phyloP scores from a whole-genome alignment of 768 basidiomycete species.

The Phylloporus arenicola region DNA sequence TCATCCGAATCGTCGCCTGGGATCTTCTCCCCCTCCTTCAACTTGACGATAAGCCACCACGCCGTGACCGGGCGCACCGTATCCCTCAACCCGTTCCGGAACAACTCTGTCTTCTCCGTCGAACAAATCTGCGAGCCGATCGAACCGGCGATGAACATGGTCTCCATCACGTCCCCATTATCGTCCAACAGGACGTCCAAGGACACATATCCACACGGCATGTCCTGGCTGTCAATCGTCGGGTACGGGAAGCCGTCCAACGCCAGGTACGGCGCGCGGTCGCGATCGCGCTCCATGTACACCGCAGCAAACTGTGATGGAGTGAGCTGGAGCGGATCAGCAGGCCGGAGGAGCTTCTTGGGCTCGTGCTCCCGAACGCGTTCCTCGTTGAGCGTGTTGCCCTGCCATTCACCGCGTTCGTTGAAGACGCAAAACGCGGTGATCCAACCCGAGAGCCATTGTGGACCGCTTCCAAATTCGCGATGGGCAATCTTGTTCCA shows the following conservation, averaged over 20 bases:
- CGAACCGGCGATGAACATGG: constrained; percentile 27
- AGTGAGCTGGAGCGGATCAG: constrained; percentile 21
- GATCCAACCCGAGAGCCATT: constrained; percentile 37
- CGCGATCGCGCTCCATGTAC: constrained; percentile 17
- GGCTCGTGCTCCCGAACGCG: constrained; percentile 26
- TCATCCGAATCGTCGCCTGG: neutral
- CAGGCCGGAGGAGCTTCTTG: constrained; percentile 29
- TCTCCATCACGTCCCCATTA: constrained; percentile 21
- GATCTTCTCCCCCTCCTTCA: neutral
- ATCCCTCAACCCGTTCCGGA: constrained; percentile 28
- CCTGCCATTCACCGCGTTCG: constrained; percentile 30
- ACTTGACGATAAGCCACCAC: constrained; percentile 29
- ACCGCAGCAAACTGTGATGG: constrained; percentile 24
- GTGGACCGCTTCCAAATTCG: constrained; percentile 24
- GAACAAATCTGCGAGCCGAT: constrained; percentile 28
- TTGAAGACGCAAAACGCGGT: constrained; percentile 34
- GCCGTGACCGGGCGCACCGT: constrained; percentile 28
- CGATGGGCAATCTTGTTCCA: constrained; percentile 34
- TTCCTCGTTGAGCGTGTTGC: constrained; percentile 26
- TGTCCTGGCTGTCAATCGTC: constrained; percentile 21
- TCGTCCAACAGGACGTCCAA: constrained; percentile 28
- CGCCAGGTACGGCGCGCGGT: constrained; percentile 15
- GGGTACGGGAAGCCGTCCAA: constrained; percentile 29
- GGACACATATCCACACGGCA: constrained; percentile 28
- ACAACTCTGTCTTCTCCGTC: constrained; percentile 26